These are phyloP conservation scores for Kitagawia praeruptora DNA, from an alignment of 129 eudicot species.

Conservation along the genomic window DNA sequence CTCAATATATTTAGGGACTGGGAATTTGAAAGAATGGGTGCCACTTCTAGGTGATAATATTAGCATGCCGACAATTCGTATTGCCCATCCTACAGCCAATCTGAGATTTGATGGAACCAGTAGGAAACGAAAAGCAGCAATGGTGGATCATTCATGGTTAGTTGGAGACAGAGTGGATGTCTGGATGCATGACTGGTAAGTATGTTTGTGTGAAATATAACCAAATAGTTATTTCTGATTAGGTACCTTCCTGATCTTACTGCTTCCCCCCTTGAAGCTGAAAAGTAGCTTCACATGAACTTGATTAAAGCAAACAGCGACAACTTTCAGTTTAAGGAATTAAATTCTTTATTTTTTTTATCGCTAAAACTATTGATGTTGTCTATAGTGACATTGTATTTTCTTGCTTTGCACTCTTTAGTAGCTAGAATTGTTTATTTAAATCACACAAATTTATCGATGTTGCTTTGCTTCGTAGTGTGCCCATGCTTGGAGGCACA, in stretches of 20 bases:
- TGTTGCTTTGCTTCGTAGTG: too few relatives aligned
- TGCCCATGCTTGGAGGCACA: background rate
- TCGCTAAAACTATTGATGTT: background rate
- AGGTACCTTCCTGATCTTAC: background rate
- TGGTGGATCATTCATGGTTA: constrained; percentile 54
- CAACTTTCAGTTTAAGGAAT: background rate
- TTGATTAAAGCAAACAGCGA: background rate
- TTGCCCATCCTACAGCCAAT: constrained; percentile 51
- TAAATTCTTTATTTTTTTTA: background rate
- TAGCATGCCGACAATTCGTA: constrained; percentile 58
- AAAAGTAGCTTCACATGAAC: background rate
- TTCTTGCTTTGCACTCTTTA: background rate
- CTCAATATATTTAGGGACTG: constrained; percentile 32
- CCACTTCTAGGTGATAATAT: constrained; percentile 47
- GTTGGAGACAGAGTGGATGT: constrained; percentile 87
- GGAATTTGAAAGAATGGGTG: constrained; percentile 57
- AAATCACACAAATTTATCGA: background rate
- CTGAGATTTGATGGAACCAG: constrained; percentile 52
- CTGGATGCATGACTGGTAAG: constrained; percentile 75
- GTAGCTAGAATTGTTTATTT: background rate
- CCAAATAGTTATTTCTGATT: background rate
- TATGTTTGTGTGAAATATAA: background rate
- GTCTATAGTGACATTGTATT: background rate
- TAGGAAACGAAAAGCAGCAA: constrained; percentile 74
- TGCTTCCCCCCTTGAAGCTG: background rate